Base-by-base conservation (phyloP, 257 asterid genomes). In the Plantago ovata region DNA sequence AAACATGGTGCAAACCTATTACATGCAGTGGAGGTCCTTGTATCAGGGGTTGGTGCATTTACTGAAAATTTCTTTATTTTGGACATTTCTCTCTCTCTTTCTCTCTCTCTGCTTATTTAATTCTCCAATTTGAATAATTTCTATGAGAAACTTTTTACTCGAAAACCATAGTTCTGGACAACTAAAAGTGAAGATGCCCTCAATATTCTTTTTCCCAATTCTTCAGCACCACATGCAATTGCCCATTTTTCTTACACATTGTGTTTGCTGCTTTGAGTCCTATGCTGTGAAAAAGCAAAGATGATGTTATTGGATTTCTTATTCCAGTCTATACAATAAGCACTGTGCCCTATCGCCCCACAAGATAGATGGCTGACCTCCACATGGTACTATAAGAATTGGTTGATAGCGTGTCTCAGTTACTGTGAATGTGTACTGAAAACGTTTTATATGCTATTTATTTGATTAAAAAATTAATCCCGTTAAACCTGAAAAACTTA, bases 21-120 rank as follows among this genome's bases (percentile, higher is more conserved):
- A 72, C 89, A 79, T 77, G 97, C 99, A 9, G 89, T 89, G 59
- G 94, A 93, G 78, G 89, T 77, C 75, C 99, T 93, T 68, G 94
- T 86, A 23, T 89, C 95, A 51, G 95, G 85, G 95, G 99, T 93
- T 72, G 53, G 86, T 72, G 55, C 71, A 41, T 61, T 54, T 60
- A 23, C 62, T 46, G 56, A 38, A n/a, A 63, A 24, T 13, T 15
- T 56, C 59, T 63, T 64, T 52, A 49, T 46, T 63, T 19, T 43
- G 39, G 46, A 4, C 20, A n/a, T n/a, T n/a, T n/a, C n/a, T n/a
- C n/a, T n/a, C n/a, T n/a, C n/a, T n/a, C n/a, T n/a, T 44, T 53
- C 16, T 44, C 50, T 21, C 14, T 53, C 49, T 9, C 33, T 15
- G 58, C 48, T 36, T 51, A 28, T 28, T 2, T 28, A 6, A 28